Conservation (phyloP, 75 land plant genomes). For the Azolla pinnata region DNA sequence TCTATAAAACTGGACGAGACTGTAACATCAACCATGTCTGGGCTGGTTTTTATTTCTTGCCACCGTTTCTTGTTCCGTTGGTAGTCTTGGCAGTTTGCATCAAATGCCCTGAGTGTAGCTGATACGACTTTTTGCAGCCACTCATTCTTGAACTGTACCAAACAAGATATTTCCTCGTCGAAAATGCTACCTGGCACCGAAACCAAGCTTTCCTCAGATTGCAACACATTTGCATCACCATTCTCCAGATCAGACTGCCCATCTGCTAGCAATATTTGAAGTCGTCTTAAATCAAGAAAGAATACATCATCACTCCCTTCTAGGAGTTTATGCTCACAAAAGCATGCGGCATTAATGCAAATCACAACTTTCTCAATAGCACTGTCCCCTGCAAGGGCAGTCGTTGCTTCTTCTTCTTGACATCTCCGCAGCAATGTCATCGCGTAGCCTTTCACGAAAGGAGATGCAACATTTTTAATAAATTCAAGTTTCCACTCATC, state of each 20-base stretch:
- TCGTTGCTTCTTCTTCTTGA: slow-evolving; percentile 86
- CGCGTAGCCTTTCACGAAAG: slow-evolving; percentile 41
- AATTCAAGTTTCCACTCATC: slow-evolving; percentile 43
- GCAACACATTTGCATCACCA: slow-evolving; percentile 1
- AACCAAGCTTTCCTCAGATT: not conserved
- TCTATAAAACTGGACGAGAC: slow-evolving; percentile 51
- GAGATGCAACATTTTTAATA: slow-evolving; percentile 35
- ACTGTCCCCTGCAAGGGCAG: slow-evolving; percentile 74
- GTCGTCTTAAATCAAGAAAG: slow-evolving; percentile 52
- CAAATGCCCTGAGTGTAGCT: slow-evolving; percentile 72
- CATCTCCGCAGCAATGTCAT: slow-evolving; percentile 58
- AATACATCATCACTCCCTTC: slow-evolving; percentile 91
- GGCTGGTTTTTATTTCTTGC: slow-evolving; percentile 34
- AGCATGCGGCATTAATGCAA: slow-evolving; percentile 80
- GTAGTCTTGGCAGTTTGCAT: slow-evolving; percentile 57
- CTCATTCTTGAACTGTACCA: slow-evolving; percentile 43
- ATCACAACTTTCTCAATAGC: slow-evolving; percentile 51
- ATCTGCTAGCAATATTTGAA: slow-evolving; percentile 4
- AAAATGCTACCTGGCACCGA: slow-evolving; percentile 37
- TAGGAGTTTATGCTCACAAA: slow-evolving; percentile 53
- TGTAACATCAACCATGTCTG: not conserved
- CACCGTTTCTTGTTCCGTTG: slow-evolving; percentile 69
- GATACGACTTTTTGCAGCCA: slow-evolving; percentile 68
- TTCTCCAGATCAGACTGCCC: not conserved
- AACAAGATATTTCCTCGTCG: slow-evolving; percentile 44